Evolutionary conservation across 148 eudicot species (phyloP).

Genomic region (Rhododendron mucronatum): DNA sequence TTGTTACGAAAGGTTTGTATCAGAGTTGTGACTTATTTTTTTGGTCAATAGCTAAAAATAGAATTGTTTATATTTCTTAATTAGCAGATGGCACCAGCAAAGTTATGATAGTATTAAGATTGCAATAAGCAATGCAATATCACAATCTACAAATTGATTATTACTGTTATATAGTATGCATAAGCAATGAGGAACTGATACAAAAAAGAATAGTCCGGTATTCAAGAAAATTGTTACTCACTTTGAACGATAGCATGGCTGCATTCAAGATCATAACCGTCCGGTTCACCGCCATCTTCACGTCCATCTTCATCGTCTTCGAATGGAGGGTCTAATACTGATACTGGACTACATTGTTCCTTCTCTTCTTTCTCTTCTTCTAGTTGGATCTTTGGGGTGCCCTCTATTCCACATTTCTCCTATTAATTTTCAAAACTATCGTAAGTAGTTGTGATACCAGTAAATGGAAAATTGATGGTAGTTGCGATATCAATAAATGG

Average conservation of each 20-base stretch:
- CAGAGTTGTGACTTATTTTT: background rate
- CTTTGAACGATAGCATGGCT: constrained; percentile 73
- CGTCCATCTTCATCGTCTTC: constrained; percentile 52
- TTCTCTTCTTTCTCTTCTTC: constrained; percentile 61
- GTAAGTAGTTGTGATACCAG: background rate
- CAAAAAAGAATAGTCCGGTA: constrained; percentile 11
- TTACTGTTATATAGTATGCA: background rate
- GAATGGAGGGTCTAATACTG: constrained; percentile 73
- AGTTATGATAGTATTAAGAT: background rate
- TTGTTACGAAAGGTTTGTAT: background rate
- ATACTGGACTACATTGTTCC: constrained; percentile 90
- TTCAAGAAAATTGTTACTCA: constrained; percentile 18
- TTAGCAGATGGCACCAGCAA: background rate
- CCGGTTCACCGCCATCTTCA: constrained; percentile 3
- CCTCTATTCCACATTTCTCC: constrained; percentile 22
- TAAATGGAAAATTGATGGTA: background rate
- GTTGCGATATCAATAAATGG: background rate
- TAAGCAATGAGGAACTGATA: background rate
- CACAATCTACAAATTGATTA: background rate
- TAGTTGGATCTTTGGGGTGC: background rate
- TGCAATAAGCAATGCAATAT: background rate
- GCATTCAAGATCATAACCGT: constrained; percentile 40
- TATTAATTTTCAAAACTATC: constrained; percentile 22
- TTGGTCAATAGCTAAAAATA: background rate
- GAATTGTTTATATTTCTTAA: background rate